Evolutionary conservation across 768 basidiomycete genomes (phyloP), one percentile per base, ranked within the genome.

Genomic region (Tricholomella constricta): DNA sequence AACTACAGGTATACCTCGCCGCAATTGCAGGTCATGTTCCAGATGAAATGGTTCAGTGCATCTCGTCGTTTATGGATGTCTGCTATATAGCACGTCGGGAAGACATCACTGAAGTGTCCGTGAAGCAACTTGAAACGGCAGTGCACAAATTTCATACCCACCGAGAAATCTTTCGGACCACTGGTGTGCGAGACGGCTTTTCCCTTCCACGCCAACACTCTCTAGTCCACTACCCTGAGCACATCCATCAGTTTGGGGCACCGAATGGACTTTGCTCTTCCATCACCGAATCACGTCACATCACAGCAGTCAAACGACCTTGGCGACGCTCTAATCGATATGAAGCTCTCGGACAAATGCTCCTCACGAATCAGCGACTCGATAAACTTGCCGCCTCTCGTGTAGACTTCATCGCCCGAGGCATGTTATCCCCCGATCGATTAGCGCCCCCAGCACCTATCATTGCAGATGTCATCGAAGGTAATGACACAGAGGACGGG

Each of bases 141-240:
- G 11, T 29, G 6, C 6, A 11, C 29, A 29, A 29, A 11, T 29
- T 29, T 11, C 29, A 29, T 29, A 11, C 29, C 6, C 29, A 29
- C 29, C 29, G 11, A 29, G 29, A 29, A 29, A 11, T 29, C 29
- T 29, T 29, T 29, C 29, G 11, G 29, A 29, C 29, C 29, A 29
- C 29, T 11, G 29, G 29, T 29, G 29, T 60, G 53, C 61, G 61
- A 0, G 64, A n/a, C 15, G 11, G 23, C 41, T 42, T 2, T 4
- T 23, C 8, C 19, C 25, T 5, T 31, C 6, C 51, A 20, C 40
- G 42, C 45, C 35, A 8, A 4, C 26, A 20, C 34, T 25, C 26
- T 40, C 20, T 54, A 41, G 27, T 27, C 26, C 66, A 64, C 56
- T 69, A 66, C 55, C 54, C 57, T 32, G 64, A 61, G 9, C 43